These are phyloP conservation scores for Ilex aquifolium DNA, from an alignment of 257 asterid genomes.

Conservation along the genomic window DNA sequence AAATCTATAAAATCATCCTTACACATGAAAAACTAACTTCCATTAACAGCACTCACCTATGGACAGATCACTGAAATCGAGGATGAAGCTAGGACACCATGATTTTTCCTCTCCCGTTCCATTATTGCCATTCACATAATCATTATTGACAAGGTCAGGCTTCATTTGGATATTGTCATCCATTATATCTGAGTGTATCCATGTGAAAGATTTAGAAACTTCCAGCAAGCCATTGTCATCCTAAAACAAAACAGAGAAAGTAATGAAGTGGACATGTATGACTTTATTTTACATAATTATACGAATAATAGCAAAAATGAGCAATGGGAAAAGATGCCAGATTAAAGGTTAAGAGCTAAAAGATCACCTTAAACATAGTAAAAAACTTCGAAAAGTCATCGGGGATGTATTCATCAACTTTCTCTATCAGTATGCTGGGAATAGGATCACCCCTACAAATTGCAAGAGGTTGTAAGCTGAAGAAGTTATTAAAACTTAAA, in stretches of 20 bases:
- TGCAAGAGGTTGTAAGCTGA: slow-evolving; percentile 12
- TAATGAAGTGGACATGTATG: background rate
- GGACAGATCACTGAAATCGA: slow-evolving; percentile 79
- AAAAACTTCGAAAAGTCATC: slow-evolving; percentile 43
- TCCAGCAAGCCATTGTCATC: slow-evolving; percentile 26
- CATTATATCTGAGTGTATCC: slow-evolving; percentile 97
- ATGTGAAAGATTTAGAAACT: slow-evolving; percentile 44
- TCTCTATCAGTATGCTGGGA: slow-evolving; percentile 66
- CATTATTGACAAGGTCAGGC: slow-evolving; percentile 28
- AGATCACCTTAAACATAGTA: slow-evolving; percentile 43
- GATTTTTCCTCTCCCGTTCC: slow-evolving; percentile 23
- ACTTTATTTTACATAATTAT: background rate
- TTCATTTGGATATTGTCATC: slow-evolving; percentile 87
- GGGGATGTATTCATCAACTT: slow-evolving; percentile 75
- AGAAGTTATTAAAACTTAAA: too few species aligned
- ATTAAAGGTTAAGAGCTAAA: background rate
- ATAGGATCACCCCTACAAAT: slow-evolving; percentile 88
- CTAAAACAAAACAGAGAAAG: slow-evolving; percentile 16
- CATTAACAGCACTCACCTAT: slow-evolving; percentile 50
- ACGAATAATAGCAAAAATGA: background rate
- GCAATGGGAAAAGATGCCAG: slow-evolving; percentile 8
- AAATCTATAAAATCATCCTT: too few species aligned
- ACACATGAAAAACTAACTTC: background rate
- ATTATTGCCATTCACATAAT: slow-evolving; percentile 18
- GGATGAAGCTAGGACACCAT: slow-evolving; percentile 78